These are phyloP conservation scores for Pseudogymnoascus sp. DNA, from an alignment of 2,329 filamentous ascomycete species.

Conservation along the genomic window DNA sequence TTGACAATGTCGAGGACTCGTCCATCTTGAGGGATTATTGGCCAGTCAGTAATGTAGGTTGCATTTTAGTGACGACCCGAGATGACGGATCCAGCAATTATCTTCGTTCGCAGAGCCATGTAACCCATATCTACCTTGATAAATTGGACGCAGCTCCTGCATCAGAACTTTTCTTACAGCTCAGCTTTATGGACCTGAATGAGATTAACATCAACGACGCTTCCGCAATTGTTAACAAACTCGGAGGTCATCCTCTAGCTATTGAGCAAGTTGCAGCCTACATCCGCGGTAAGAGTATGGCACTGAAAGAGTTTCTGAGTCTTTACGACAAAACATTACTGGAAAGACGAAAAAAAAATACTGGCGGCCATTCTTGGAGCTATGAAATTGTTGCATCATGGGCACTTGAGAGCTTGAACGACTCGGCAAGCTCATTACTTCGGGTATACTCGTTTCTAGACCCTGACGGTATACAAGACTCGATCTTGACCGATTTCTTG, in stretches of 20 bases:
- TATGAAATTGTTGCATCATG: too few species aligned
- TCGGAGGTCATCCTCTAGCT: slow-evolving; percentile 3
- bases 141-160: too few species aligned
- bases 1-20: slow-evolving; percentile 21
- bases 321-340: background rate
- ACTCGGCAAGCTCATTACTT: too few species aligned
- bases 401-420: too few species aligned
- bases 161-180: background rate
- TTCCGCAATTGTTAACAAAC: background rate
- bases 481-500: too few species aligned
- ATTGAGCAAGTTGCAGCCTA: slow-evolving; percentile 8
- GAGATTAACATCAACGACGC: background rate
- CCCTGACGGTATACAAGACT: too few species aligned
- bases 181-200: background rate
- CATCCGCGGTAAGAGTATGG: background rate
- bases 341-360: too few species aligned
- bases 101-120: too few species aligned
- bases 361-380: too few species aligned
- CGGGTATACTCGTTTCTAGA: too few species aligned
- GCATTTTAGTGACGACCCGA: slow-evolving; percentile 17
- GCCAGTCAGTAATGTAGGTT: slow-evolving; percentile 14
- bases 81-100: background rate
- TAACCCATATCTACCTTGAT: too few species aligned
- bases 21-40: slow-evolving; percentile 16
- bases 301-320: background rate